Conservation (phyloP, 768 basidiomycete genomes). For the Tulasnella sp. region DNA sequence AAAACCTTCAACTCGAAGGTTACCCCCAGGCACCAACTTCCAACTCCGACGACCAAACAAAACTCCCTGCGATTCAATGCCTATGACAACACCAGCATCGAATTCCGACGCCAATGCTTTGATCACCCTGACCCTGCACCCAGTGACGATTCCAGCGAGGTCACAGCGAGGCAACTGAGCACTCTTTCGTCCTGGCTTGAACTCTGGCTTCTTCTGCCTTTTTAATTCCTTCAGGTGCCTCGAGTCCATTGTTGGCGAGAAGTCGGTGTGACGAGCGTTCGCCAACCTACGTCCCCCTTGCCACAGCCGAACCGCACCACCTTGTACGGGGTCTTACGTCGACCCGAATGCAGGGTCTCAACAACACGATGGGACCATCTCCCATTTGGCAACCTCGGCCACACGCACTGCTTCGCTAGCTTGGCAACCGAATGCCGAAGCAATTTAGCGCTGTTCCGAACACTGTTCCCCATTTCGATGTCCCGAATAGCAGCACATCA, state of each 20-base stretch:
- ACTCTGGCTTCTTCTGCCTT: background rate
- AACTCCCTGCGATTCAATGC: background rate
- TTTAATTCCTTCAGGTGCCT: too few species aligned
- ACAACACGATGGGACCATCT: background rate
- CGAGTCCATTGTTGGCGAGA: background rate
- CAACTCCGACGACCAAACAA: background rate
- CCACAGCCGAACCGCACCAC: too few species aligned
- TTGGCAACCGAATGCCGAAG: constrained; percentile 8
- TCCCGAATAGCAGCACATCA: constrained; percentile 6
- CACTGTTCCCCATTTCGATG: constrained; percentile 26
- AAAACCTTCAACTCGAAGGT: too few species aligned
- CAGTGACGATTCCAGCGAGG: background rate
- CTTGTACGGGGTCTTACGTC: background rate
- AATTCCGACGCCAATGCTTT: background rate
- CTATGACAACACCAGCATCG: background rate
- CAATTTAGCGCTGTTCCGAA: background rate
- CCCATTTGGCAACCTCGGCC: background rate
- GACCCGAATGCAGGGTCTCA: background rate
- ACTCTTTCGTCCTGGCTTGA: too few species aligned
- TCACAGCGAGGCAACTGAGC: background rate
- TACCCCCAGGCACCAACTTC: background rate
- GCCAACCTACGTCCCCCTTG: too few species aligned
- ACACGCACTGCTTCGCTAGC: constrained; percentile 14
- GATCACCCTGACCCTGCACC: background rate
- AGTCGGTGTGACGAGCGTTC: background rate